Conservation (phyloP, 768 basidiomycete genomes). For the Calvatia gigantea region DNA sequence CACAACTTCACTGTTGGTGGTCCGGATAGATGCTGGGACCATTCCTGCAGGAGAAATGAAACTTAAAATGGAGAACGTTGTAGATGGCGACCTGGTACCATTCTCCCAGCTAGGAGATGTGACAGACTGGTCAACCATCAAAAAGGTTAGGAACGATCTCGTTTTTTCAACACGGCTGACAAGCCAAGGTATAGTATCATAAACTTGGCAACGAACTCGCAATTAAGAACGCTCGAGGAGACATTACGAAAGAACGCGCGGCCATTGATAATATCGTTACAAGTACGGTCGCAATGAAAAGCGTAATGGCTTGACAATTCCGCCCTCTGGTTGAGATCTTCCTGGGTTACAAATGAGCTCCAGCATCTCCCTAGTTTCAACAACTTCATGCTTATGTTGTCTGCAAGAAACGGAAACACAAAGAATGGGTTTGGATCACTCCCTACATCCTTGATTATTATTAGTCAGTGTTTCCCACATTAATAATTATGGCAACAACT, state of each 20-base stretch:
- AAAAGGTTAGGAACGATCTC: constrained; percentile 52
- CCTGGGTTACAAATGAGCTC: no score
- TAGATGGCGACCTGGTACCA: constrained; percentile 53
- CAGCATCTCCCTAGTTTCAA: no score
- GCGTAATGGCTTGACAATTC: constrained; percentile 39
- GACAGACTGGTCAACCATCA: constrained; percentile 72
- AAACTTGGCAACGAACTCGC: constrained; percentile 59
- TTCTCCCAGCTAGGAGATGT: constrained; percentile 39
- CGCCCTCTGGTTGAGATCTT: not conserved
- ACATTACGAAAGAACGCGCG: constrained; percentile 30
- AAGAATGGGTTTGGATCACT: no score
- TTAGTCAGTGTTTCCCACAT: no score
- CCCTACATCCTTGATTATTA: no score
- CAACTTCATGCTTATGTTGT: no score
- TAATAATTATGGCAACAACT: no score
- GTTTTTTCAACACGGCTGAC: not conserved
- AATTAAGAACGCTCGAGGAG: constrained; percentile 29
- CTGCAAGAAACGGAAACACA: no score
- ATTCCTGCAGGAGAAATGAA: constrained; percentile 34
- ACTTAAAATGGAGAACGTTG: constrained; percentile 50
- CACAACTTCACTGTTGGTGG: constrained; percentile 65
- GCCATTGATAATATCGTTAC: constrained; percentile 64
- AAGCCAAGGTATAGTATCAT: constrained; percentile 47
- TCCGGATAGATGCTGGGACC: constrained; percentile 52
- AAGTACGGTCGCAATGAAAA: constrained; percentile 83